These are phyloP conservation scores for Aureobasidium melanogenum DNA, from an alignment of 2,329 filamentous ascomycete genomes.

Conservation along the genomic window DNA sequence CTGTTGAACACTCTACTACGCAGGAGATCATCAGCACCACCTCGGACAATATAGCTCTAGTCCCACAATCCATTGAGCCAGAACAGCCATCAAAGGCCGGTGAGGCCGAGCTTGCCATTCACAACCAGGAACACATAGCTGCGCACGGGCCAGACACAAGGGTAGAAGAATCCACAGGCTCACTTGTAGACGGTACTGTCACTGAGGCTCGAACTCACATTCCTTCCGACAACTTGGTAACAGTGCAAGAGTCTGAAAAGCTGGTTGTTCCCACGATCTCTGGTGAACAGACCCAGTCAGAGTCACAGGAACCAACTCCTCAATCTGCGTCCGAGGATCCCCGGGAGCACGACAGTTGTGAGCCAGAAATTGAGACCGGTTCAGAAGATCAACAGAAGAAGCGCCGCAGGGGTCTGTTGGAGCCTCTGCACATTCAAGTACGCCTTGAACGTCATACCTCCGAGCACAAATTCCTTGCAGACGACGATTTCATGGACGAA, in stretches of 20 bases:
- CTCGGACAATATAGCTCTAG: not conserved
- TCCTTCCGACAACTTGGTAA: not conserved
- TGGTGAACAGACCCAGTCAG: not conserved
- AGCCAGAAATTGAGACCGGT: not conserved
- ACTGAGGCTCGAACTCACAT: not conserved
- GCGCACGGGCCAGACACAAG: not conserved
- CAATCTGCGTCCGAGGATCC: not conserved
- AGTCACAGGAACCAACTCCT: not conserved
- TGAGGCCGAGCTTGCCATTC: not conserved
- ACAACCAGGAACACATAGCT: constrained; percentile 6
- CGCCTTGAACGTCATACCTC: constrained; percentile 31
- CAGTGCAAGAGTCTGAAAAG: not conserved
- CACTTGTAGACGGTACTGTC: not conserved
- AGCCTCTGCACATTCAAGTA: constrained; percentile 30
- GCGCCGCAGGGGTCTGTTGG: constrained; percentile 29
- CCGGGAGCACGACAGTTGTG: not conserved
- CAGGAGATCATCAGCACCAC: not conserved
- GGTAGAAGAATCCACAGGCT: not conserved
- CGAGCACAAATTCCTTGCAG: constrained; percentile 49
- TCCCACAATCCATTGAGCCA: not conserved
- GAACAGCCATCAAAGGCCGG: not conserved
- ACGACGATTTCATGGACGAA: constrained; percentile 65
- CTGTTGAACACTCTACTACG: not conserved
- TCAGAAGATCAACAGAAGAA: constrained; percentile 24
- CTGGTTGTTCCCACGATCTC: not conserved